Evolutionary conservation across 805 yeast species (phyloP), one percentile per base, ranked within the genome.

Genomic region (Teunomyces funiuensis): DNA sequence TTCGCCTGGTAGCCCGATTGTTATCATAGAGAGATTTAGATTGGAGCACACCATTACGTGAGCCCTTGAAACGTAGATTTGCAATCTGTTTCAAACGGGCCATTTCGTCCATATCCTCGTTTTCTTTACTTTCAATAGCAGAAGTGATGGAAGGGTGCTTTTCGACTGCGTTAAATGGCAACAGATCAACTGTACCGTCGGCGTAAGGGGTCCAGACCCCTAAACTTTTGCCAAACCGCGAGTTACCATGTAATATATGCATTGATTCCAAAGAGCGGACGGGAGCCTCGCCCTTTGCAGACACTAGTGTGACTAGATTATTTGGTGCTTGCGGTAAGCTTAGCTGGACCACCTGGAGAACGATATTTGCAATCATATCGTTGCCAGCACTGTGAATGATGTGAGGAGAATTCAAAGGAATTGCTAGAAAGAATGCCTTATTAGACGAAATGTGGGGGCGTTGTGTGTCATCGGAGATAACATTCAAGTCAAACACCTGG

Each of bases 141-240:
- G 47, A 33, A 6, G 34, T 34, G 49, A 77, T 43, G 1, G 69
- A 45, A 2, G 62, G 47, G 53, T 82, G 88, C 1, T 55, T 50
- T 6, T 60, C 62, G 0, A 65, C 55, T 26, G 69, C 60, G 13
- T 73, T 77, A 27, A 85, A 64, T 0, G 95, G 90, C 0, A 82
- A 74, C 3, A 75, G 69, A 58, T 87, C 95, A 5, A 80, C 77
- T 1, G 69, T 63, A 0, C 80, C 80, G 49, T 81, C 80, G 0
- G 95, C 91, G 57, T 85, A 87, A 0, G 83, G 76, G 0, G 77
- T 57, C 95, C 95, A 87, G 6, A 78, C 70, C 0, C 91, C 95
- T 41, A 83, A 54, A 7, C 89, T 72, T 20, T 75, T 65, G 0
- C 83, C 71, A 50, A 76, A 77, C 39, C 90, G 63, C 1, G 89